A percentile compares a stretch with the other conserved stretches of the same genome.
Conservation (phyloP, 306 rosid species). For the Vigna angularis region DNA sequence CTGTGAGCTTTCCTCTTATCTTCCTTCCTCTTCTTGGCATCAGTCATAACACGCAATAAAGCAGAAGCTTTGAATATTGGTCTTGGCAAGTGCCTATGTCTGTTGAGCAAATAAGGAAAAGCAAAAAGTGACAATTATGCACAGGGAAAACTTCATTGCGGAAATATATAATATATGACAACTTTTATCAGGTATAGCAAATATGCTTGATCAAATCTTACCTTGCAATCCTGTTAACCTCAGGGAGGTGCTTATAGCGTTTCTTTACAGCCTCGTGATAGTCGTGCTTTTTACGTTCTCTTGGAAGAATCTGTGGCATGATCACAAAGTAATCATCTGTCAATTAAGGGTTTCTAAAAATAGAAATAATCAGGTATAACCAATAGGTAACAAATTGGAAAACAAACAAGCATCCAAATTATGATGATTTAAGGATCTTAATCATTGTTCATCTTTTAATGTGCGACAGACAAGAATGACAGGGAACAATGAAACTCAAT, state of each 20-base stretch:
- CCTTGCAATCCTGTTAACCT: slow-evolving; percentile 86
- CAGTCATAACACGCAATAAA: slow-evolving; percentile 60
- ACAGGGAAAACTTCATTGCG: background rate
- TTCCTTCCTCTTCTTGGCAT: slow-evolving; percentile 68
- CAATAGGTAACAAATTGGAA: slow-evolving; percentile 6
- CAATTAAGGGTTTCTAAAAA: slow-evolving; percentile 20
- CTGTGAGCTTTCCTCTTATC: slow-evolving; percentile 88
- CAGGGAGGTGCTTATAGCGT: slow-evolving; percentile 87
- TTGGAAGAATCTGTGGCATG: slow-evolving; percentile 76
- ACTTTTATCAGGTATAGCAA: background rate
- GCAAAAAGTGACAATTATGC: background rate
- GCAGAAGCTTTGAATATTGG: slow-evolving; percentile 75
- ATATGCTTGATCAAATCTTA: slow-evolving; percentile 36
- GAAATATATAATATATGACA: background rate
- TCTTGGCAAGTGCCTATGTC: slow-evolving; percentile 82
- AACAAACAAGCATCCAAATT: background rate
- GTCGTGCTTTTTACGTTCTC: slow-evolving; percentile 84
- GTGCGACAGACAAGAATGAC: background rate
- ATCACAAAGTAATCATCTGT: slow-evolving; percentile 30
- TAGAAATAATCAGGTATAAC: background rate
- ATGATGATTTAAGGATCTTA: background rate
- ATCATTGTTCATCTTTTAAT: slow-evolving; percentile 1
- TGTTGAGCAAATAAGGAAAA: slow-evolving; percentile 27
- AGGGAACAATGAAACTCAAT: background rate
- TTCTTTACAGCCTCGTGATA: slow-evolving; percentile 85